Percentiles rank a stretch among this genome's conserved stretches.
These are phyloP conservation scores for Paramecium biaurelia DNA, from an alignment of 73 alveolate species.

Conservation along the genomic window DNA sequence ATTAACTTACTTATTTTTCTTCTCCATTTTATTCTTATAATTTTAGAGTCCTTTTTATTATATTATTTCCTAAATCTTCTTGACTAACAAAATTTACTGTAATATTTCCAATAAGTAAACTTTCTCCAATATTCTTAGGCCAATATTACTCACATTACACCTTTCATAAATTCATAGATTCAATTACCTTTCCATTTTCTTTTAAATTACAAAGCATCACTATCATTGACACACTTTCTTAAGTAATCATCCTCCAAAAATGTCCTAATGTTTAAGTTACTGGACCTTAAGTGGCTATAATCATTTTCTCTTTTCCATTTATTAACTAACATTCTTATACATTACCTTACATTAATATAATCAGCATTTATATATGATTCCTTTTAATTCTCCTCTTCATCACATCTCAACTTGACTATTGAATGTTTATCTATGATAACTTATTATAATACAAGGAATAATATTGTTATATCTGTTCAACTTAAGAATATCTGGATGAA, in stretches of 20 bases:
- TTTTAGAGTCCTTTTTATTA: constrained; percentile 71
- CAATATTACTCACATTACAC: constrained; percentile 90
- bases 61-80: constrained; percentile 72
- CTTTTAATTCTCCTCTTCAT: constrained; percentile 42
- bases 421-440: constrained; percentile 55
- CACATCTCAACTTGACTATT: constrained; percentile 5
- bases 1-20: constrained; percentile 71
- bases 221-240: constrained; percentile 82
- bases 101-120: constrained; percentile 53
- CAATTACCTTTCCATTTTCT: constrained; percentile 80
- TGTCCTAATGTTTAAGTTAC: constrained; percentile 77
- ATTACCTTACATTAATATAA: constrained; percentile 66
- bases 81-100: constrained; percentile 66
- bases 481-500: constrained; percentile 60
- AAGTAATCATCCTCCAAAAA: constrained; percentile 95
- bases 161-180: background rate
- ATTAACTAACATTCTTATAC: background rate
- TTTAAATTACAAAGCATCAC: constrained; percentile 86
- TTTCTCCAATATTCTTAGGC: constrained; percentile 74
- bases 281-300: constrained; percentile 97
- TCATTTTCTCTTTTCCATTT: constrained; percentile 66
- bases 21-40: constrained; percentile 59
- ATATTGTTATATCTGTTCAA: constrained; percentile 77
- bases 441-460: constrained; percentile 66
- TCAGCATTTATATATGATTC: constrained; percentile 83